phyloP scores from a whole-genome alignment of 768 basidiomycete genomes.

The Phylloporus arenicola region DNA sequence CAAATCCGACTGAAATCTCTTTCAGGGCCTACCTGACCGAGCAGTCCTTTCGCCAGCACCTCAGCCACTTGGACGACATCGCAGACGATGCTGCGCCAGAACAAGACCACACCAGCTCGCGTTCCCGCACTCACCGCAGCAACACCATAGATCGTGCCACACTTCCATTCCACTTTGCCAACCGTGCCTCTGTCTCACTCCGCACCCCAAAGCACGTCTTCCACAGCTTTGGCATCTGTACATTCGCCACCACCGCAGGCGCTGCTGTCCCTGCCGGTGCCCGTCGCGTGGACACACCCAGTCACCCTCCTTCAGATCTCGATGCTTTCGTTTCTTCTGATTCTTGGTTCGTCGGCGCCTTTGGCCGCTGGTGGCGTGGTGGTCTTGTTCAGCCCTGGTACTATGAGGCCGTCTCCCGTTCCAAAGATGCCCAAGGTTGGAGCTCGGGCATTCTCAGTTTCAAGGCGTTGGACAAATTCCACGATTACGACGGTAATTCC shows the following conservation, averaged over 20 bases:
- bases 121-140: constrained; percentile 23
- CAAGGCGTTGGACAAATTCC: constrained; percentile 66
- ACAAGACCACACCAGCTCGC: constrained; percentile 25
- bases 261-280: constrained; percentile 45
- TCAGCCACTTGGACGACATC: constrained; percentile 75
- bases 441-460: constrained; percentile 73
- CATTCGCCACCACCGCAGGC: constrained; percentile 53
- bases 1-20: constrained; percentile 90
- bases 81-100: constrained; percentile 45
- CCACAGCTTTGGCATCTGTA: constrained; percentile 81
- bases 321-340: constrained; percentile 58
- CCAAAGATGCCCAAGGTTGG: constrained; percentile 69
- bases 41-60: constrained; percentile 91
- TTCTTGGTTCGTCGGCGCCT: constrained; percentile 87
- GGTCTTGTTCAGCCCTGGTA: constrained; percentile 80
- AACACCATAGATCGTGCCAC: constrained; percentile 24
- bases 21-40: constrained; percentile 97
- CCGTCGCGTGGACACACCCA: constrained; percentile 41
- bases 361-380: constrained; percentile 88
- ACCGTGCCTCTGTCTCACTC: constrained; percentile 86
- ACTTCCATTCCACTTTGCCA: constrained; percentile 73
- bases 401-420: constrained; percentile 56
- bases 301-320: constrained; percentile 26
- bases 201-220: constrained; percentile 89
- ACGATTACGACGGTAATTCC: constrained; percentile 58